phyloP scores from a whole-genome alignment of 2,329 filamentous ascomycete species.

The Fusarium sp. region DNA sequence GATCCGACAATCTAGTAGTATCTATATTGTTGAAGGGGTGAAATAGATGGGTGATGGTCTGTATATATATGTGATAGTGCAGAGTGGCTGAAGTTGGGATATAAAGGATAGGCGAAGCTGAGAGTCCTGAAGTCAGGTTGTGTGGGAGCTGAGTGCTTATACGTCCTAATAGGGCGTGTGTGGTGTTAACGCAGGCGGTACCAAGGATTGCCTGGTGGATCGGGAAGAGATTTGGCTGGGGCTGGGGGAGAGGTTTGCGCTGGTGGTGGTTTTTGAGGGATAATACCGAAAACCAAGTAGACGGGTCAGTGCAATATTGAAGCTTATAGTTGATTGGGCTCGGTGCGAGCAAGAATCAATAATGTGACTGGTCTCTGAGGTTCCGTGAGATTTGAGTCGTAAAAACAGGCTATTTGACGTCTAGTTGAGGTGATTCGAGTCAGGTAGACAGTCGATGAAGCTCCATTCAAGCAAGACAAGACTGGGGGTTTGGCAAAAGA shows the following conservation, averaged over 20 bases:
- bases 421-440: constrained; percentile 35
- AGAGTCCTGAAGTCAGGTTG: constrained; percentile 21
- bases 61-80: constrained; percentile 19
- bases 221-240: constrained; percentile 36
- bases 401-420: constrained; percentile 17
- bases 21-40: constrained; percentile 7
- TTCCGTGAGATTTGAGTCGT: constrained; percentile 25
- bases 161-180: constrained; percentile 31
- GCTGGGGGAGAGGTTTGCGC: constrained; percentile 25
- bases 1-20: constrained; percentile 5
- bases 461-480: constrained; percentile 19
- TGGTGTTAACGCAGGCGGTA: constrained; percentile 36
- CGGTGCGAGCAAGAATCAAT: constrained; percentile 6
- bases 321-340: constrained; percentile 11
- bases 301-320: constrained; percentile 19
- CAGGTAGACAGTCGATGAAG: constrained; percentile 27
- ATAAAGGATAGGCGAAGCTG: constrained; percentile 18
- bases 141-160: constrained; percentile 36
- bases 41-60: constrained; percentile 3
- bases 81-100: constrained; percentile 16
- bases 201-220: constrained; percentile 41
- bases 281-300: constrained; percentile 16
- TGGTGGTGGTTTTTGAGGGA: constrained; percentile 15
- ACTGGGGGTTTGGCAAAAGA: constrained; percentile 34
- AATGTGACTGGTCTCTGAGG: constrained; percentile 16